Evolutionary conservation across 1,284 basidiomycete genomes (phyloP).

Genomic region (Peniophora sp.): DNA sequence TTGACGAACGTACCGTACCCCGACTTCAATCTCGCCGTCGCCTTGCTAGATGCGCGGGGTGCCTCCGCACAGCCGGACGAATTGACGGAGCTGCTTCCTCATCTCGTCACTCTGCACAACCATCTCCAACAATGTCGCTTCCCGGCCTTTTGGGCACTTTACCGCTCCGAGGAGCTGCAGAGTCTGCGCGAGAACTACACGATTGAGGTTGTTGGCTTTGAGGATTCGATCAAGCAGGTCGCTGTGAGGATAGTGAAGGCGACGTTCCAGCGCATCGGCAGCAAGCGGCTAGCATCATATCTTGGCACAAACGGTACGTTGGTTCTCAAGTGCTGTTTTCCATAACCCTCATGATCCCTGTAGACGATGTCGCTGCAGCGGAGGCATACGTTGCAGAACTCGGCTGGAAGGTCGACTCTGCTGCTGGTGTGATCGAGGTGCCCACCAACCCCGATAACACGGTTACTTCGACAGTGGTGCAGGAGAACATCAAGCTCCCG

Average conservation of each 20-base stretch:
- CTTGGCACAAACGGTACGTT: slow-evolving; percentile 59
- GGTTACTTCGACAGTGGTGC: slow-evolving; percentile 89
- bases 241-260: slow-evolving; percentile 72
- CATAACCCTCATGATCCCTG: not conserved
- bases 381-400: slow-evolving; percentile 58
- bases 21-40: slow-evolving; percentile 91
- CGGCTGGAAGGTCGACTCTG: slow-evolving; percentile 68
- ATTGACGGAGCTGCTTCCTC: slow-evolving; percentile 66
- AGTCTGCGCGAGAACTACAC: slow-evolving; percentile 79
- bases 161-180: slow-evolving; percentile 61
- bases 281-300: slow-evolving; percentile 64
- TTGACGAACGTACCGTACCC: slow-evolving; percentile 78
- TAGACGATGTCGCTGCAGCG: slow-evolving; percentile 46
- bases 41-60: slow-evolving; percentile 76
- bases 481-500: slow-evolving; percentile 82
- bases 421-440: slow-evolving; percentile 55
- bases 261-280: slow-evolving; percentile 71
- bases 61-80: slow-evolving; percentile 76
- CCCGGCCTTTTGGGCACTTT: slow-evolving; percentile 81
- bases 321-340: slow-evolving; percentile 13
- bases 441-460: slow-evolving; percentile 92
- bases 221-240: slow-evolving; percentile 71
- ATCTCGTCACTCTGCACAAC: slow-evolving; percentile 67
- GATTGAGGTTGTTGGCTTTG: slow-evolving; percentile 74
- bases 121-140: slow-evolving; percentile 85